Conservation (phyloP, 139 green algal species). For the Haematococcus sp. region DNA sequence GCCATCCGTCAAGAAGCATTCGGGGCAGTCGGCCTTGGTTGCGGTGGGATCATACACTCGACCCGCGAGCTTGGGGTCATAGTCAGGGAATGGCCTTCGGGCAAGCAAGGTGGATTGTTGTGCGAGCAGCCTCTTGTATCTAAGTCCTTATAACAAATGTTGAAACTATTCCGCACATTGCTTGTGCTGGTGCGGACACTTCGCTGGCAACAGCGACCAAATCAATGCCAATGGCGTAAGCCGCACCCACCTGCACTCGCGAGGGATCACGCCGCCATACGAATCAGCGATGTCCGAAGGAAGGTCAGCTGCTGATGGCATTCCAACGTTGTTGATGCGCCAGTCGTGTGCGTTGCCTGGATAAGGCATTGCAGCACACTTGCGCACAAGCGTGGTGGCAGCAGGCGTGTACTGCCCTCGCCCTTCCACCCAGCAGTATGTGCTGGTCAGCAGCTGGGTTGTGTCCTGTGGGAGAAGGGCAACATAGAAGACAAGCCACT, state of each 20-base stretch:
- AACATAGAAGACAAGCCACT: too few species aligned
- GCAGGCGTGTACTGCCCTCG: too few species aligned
- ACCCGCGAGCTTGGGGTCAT: conserved; percentile 20
- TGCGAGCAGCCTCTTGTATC: background rate
- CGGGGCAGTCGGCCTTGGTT: conserved; percentile 8
- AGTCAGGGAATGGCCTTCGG: conserved; percentile 28
- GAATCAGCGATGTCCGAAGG: background rate
- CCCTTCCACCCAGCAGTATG: too few species aligned
- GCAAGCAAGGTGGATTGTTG: background rate
- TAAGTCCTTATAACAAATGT: background rate
- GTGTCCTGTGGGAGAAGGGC: too few species aligned
- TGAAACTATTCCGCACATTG: background rate
- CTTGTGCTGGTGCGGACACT: too few species aligned
- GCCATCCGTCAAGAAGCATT: conserved; percentile 29
- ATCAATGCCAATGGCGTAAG: too few species aligned
- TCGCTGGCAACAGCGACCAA: too few species aligned
- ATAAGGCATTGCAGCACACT: too few species aligned
- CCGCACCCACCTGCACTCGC: conserved; percentile 17
- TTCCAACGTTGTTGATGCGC: conserved; percentile 13
- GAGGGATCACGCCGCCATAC: conserved; percentile 5
- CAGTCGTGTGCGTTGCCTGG: conserved; percentile 13
- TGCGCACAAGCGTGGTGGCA: too few species aligned
- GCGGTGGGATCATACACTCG: conserved; percentile 12
- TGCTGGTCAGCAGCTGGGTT: too few species aligned
- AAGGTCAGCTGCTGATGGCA: background rate